These are phyloP conservation scores for Effrenium voratum DNA, from an alignment of 73 alveolate species.

Conservation along the genomic window DNA sequence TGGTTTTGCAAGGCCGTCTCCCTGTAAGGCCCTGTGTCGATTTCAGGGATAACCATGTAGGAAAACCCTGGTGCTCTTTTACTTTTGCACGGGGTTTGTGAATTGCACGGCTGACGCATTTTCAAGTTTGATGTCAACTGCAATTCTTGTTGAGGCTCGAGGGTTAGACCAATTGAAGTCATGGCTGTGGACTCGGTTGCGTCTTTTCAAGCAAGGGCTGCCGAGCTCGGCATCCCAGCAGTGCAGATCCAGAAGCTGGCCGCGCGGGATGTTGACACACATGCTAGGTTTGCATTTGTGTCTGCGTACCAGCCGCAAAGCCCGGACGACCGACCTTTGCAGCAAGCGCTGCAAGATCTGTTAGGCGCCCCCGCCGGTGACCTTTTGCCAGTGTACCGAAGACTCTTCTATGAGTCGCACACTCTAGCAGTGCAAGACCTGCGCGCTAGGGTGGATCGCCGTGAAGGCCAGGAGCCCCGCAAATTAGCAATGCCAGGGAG, in stretches of 20 bases:
- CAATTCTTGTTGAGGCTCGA: no score
- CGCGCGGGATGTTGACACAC: neutral
- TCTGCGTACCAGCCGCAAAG: neutral
- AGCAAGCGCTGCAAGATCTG: neutral
- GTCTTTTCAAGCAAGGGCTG: neutral
- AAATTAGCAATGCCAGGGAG: slow-evolving; percentile 5
- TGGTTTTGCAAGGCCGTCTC: no score
- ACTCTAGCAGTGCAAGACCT: slow-evolving; percentile 2
- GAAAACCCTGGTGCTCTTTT: no score
- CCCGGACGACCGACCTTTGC: neutral
- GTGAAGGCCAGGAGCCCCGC: neutral
- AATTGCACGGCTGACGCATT: no score
- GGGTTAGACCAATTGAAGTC: no score
- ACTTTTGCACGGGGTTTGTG: no score
- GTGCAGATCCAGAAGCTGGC: neutral
- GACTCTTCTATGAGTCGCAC: neutral
- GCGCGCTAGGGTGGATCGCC: neutral
- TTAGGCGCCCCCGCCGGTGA: neutral
- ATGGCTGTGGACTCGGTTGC: neutral
- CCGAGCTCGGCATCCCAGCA: neutral
- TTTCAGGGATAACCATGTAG: no score
- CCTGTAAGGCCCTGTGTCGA: no score
- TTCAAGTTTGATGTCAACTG: neutral
- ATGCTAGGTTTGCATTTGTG: neutral
- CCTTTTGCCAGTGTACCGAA: neutral